Evolutionary conservation across 805 yeast genomes (phyloP).

Genomic region (Saccharomyces eubayanus): DNA sequence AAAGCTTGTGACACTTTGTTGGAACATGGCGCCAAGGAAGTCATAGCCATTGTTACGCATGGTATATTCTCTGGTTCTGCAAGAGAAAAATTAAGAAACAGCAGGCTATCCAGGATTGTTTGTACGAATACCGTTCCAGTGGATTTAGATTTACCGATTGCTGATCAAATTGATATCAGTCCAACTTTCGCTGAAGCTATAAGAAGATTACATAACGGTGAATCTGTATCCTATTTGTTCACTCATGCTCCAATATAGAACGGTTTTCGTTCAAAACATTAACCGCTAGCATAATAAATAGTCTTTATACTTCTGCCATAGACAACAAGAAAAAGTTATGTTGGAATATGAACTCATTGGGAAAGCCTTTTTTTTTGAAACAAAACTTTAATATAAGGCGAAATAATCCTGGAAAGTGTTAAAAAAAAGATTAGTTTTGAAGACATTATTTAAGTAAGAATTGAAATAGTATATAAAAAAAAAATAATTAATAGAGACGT

Average conservation of each 20-base stretch:
- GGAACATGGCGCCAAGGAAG: constrained; percentile 73
- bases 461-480: neutral
- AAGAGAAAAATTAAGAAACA: constrained; percentile 57
- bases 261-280: neutral
- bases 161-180: constrained; percentile 77
- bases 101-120: constrained; percentile 63
- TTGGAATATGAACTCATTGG: too few species aligned
- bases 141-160: constrained; percentile 56
- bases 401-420: neutral
- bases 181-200: constrained; percentile 89
- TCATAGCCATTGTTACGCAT: constrained; percentile 90
- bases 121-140: constrained; percentile 94
- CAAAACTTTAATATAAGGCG: neutral
- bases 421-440: neutral
- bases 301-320: neutral
- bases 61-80: constrained; percentile 90
- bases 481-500: neutral
- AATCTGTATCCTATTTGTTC: constrained; percentile 73
- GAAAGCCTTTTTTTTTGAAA: too few species aligned
- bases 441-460: neutral
- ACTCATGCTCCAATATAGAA: constrained; percentile 31
- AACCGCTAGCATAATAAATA: neutral
- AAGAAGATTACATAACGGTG: constrained; percentile 93
- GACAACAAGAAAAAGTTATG: too few species aligned
- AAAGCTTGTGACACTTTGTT: constrained; percentile 87